These are phyloP conservation scores for Sphagnum contortum DNA, from an alignment of 225 moss, liverwort and hornwort species.

Conservation along the genomic window DNA sequence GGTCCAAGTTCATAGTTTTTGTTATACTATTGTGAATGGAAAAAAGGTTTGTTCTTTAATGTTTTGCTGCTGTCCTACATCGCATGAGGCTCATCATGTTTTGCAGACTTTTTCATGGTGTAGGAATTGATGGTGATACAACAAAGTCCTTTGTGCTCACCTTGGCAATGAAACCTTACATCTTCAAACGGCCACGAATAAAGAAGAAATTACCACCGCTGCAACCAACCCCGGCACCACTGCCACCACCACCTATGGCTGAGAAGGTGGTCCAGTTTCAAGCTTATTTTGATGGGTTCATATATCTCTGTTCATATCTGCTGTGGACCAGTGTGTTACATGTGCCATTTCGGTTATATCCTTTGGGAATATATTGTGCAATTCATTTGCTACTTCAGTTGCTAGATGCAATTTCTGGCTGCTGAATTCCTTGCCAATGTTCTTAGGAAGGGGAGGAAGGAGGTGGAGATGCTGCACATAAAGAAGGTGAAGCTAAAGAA, in stretches of 20 bases:
- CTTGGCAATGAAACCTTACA: slow-evolving; percentile 38
- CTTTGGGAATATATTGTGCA: too few species aligned
- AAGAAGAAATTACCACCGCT: slow-evolving; percentile 32
- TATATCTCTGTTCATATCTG: too few species aligned
- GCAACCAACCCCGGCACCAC: slow-evolving; percentile 25
- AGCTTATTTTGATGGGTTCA: too few species aligned
- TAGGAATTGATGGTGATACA: slow-evolving; percentile 59
- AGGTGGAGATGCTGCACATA: slow-evolving; percentile 9
- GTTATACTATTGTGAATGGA: too few species aligned
- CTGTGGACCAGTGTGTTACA: too few species aligned
- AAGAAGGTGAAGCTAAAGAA: slow-evolving; percentile 14
- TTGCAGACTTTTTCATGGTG: background rate
- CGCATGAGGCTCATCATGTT: too few species aligned
- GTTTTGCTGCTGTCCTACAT: too few species aligned
- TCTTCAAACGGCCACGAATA: slow-evolving; percentile 52
- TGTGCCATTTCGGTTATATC: too few species aligned
- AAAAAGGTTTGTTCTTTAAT: too few species aligned
- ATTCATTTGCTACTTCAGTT: too few species aligned
- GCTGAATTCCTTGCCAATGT: background rate
- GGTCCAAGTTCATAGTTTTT: too few species aligned
- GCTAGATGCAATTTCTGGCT: background rate
- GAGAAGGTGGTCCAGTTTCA: too few species aligned
- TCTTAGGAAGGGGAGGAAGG: slow-evolving; percentile 9
- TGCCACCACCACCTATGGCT: slow-evolving; percentile 4
- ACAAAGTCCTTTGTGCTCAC: slow-evolving; percentile 62